These are phyloP conservation scores for Tetracladium setigerum DNA, from an alignment of 495 filamentous ascomycete species.

Conservation along the genomic window DNA sequence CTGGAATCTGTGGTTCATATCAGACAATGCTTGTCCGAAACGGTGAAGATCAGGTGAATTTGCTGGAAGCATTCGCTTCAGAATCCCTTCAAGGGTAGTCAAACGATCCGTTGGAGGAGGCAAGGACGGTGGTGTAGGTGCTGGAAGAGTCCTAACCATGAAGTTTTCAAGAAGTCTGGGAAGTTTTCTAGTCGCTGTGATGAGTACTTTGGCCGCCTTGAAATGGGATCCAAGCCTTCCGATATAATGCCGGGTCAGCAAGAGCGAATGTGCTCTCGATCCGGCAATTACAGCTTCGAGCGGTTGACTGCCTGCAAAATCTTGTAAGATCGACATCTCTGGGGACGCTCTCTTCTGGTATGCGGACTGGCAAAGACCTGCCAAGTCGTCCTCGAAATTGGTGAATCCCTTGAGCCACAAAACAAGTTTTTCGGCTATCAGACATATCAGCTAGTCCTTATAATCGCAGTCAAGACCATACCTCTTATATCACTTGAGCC, in stretches of 20 bases:
- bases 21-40: constrained; percentile 7
- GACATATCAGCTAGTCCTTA: background rate
- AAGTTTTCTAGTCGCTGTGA: constrained; percentile 4
- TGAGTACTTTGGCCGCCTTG: constrained; percentile 12
- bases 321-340: constrained; percentile 1
- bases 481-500: constrained; percentile 1
- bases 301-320: constrained; percentile 4
- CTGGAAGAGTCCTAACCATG: constrained; percentile 4
- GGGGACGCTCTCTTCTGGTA: constrained; percentile 10
- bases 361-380: constrained; percentile 5
- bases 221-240: constrained; percentile 16
- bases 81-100: constrained; percentile 9
- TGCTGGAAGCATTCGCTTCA: constrained; percentile 10
- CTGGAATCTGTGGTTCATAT: constrained; percentile 10
- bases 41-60: background rate
- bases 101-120: constrained; percentile 10
- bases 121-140: constrained; percentile 1
- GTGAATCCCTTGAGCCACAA: constrained; percentile 8
- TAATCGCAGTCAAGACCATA: background rate
- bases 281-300: background rate
- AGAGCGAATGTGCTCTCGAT: constrained; percentile 7
- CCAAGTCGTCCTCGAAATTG: constrained; percentile 5
- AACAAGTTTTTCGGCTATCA: constrained; percentile 7
- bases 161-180: constrained; percentile 11
- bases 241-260: constrained; percentile 9